Conservation (phyloP, 176 grass and related monocot genomes). For the Sorghum bicolor region Sorghum_bicolor_NCBIv3 NC_012876.2:20616501-20617000, state of each 20-base stretch:
- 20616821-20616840: slow-evolving; percentile 45
- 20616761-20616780: slow-evolving; percentile 46
- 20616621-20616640: background rate
- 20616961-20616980: background rate
- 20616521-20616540: too few species aligned
- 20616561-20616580: too few species aligned
- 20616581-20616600: too few species aligned
- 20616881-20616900: background rate
- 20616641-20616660: background rate
- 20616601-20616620: background rate
- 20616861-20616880: background rate
- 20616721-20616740: background rate
- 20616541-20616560: too few species aligned
- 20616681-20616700: background rate
- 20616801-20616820: slow-evolving; percentile 57
- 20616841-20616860: slow-evolving; percentile 66
- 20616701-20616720: too few species aligned
- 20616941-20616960: background rate
- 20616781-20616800: slow-evolving; percentile 81
- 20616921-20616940: background rate
- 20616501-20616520: too few species aligned
- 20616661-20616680: background rate
- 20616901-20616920: too few species aligned
- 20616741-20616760: background rate
- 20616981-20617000: background rate